Evolutionary conservation across 495 filamentous ascomycete species (phyloP).

Genomic region (Penicillium cinerascens): DNA sequence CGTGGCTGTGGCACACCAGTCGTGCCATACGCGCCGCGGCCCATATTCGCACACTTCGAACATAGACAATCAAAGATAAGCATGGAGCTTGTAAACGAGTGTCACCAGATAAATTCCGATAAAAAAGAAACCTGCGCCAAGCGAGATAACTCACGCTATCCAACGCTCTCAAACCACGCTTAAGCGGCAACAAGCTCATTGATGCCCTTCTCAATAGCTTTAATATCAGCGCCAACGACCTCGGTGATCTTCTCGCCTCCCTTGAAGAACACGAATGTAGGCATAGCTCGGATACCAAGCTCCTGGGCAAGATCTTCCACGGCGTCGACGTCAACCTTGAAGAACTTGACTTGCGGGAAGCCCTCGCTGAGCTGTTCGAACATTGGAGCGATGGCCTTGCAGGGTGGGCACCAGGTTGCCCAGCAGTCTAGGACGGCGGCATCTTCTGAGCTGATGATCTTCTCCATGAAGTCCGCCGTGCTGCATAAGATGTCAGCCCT

Average conservation of each 20-base stretch:
- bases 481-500: conserved; percentile 2
- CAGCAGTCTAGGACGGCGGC: conserved; percentile 77
- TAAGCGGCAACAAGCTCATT: conserved; percentile 1
- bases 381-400: conserved; percentile 75
- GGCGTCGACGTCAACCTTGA: conserved; percentile 84
- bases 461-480: conserved; percentile 22
- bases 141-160: not conserved
- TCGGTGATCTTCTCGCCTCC: conserved; percentile 58
- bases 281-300: conserved; percentile 82
- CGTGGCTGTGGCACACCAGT: too few relatives aligned
- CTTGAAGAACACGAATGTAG: conserved; percentile 80
- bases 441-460: conserved; percentile 23
- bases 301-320: conserved; percentile 69
- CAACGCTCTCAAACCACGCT: not conserved
- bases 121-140: not conserved
- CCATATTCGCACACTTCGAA: too few relatives aligned
- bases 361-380: conserved; percentile 58
- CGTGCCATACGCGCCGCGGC: too few relatives aligned
- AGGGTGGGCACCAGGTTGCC: conserved; percentile 88
- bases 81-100: too few relatives aligned
- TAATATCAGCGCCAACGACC: conserved; percentile 70
- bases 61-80: not conserved
- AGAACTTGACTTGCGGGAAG: conserved; percentile 60
- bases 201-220: conserved; percentile 9
- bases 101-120: too few relatives aligned